phyloP scores from a whole-genome alignment of 2,329 filamentous ascomycete species.

The Emergomyces orientalis region DNA sequence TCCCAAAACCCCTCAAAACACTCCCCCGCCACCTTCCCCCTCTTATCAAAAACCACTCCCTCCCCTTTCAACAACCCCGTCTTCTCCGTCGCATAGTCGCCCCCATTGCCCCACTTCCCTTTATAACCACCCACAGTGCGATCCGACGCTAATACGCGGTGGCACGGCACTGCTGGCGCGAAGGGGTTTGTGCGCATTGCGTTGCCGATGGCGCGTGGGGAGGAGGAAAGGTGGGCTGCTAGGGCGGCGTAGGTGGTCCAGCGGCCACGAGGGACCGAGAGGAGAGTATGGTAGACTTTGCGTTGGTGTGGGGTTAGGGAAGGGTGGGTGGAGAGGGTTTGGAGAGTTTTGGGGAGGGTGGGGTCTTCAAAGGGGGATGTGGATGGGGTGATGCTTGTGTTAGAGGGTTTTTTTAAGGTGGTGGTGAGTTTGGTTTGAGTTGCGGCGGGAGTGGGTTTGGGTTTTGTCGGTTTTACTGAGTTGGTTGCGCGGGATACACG shows the following conservation, averaged over 20 bases:
- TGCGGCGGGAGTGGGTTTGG: background rate
- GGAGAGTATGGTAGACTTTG: conserved; percentile 59
- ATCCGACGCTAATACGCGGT: conserved; percentile 66
- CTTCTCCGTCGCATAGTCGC: conserved; percentile 35
- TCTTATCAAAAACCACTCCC: conserved; percentile 38
- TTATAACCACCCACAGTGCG: conserved; percentile 49
- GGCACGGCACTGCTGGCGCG: conserved; percentile 71
- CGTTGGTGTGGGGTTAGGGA: conserved; percentile 44
- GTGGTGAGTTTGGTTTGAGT: background rate
- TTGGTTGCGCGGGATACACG: background rate
- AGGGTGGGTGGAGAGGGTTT: conserved; percentile 36
- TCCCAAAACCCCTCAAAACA: conserved; percentile 28
- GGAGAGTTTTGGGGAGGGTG: conserved; percentile 25
- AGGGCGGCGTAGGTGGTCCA: conserved; percentile 72
- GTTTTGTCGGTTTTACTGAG: background rate
- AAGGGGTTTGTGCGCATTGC: conserved; percentile 71
- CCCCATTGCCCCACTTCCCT: conserved; percentile 41
- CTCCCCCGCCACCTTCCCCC: conserved; percentile 29
- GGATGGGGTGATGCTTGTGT: background rate
- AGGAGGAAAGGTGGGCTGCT: conserved; percentile 57
- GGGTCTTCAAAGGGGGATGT: background rate
- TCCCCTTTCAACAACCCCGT: conserved; percentile 34
- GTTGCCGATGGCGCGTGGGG: conserved; percentile 67
- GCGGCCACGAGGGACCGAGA: conserved; percentile 64
- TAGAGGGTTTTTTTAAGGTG: background rate